Percentiles rank a stretch among this genome's conserved stretches.
phyloP scores from a whole-genome alignment of 257 asterid species.

The Ligustrum vulgare region DNA sequence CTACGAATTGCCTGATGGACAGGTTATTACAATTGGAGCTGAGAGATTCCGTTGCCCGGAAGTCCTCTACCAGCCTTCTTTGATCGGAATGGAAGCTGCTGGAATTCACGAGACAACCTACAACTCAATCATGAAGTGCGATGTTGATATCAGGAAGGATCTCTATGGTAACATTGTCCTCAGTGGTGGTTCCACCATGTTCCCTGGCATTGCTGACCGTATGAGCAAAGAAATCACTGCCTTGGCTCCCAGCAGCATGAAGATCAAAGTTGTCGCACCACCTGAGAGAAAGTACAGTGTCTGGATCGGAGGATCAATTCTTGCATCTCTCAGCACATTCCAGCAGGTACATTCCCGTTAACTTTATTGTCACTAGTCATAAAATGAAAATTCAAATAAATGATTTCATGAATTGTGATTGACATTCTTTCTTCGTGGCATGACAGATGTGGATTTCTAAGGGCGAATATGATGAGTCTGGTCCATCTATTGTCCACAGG shows the following conservation, averaged over 20 bases:
- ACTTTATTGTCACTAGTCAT: not conserved
- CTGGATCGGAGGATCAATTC: slow-evolving; percentile 37
- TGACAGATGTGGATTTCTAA: slow-evolving; percentile 39
- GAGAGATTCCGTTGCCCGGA: slow-evolving; percentile 42
- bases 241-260: slow-evolving; percentile 37
- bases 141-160: slow-evolving; percentile 34
- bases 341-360: slow-evolving; percentile 25
- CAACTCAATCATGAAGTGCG: slow-evolving; percentile 34
- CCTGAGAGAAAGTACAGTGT: slow-evolving; percentile 37
- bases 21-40: slow-evolving; percentile 31
- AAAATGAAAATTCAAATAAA: not conserved
- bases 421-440: not conserved
- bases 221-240: slow-evolving; percentile 38
- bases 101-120: slow-evolving; percentile 38
- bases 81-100: slow-evolving; percentile 37
- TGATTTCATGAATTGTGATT: not conserved
- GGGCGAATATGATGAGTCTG: slow-evolving; percentile 34
- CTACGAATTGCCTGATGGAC: slow-evolving; percentile 36
- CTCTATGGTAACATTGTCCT: slow-evolving; percentile 31
- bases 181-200: slow-evolving; percentile 37
- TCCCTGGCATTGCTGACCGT: slow-evolving; percentile 31
- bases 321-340: slow-evolving; percentile 39
- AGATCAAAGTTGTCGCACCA: slow-evolving; percentile 32
- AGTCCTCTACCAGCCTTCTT: slow-evolving; percentile 34
- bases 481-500: slow-evolving; percentile 38